Conservation (phyloP, 768 basidiomycete genomes). For the Pleurotus ostreatus region DNA sequence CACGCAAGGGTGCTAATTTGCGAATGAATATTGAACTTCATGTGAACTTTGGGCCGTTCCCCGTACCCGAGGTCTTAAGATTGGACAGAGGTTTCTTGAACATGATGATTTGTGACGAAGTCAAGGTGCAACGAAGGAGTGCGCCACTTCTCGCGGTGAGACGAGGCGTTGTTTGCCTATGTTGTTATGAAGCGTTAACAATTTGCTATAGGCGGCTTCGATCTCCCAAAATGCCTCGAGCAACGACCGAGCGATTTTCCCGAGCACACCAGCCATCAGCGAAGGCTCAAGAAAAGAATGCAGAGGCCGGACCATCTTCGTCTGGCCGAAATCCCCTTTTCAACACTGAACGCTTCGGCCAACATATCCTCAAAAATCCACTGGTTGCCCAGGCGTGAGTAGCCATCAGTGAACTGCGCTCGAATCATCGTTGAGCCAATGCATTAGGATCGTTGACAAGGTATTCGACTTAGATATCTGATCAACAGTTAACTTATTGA, state of each 20-base stretch:
- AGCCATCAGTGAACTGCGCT: conserved; percentile 11
- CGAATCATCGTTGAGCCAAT: conserved; percentile 3
- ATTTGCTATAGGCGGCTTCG: no score
- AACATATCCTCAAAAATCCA: conserved; percentile 87
- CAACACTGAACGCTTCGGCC: conserved; percentile 93
- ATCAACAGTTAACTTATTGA: not conserved
- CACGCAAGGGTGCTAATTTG: conserved; percentile 56
- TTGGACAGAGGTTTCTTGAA: conserved; percentile 76
- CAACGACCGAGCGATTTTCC: conserved; percentile 70
- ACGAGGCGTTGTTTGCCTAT: not conserved
- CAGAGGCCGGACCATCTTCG: conserved; percentile 33
- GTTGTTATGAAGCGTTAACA: not conserved
- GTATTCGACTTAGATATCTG: conserved; percentile 19
- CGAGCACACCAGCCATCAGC: conserved; percentile 62
- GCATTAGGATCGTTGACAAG: conserved; percentile 58
- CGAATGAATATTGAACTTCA: not conserved
- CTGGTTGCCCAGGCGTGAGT: conserved; percentile 5
- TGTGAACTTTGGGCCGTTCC: not conserved
- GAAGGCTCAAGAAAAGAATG: conserved; percentile 46
- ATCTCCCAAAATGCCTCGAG: conserved; percentile 61
- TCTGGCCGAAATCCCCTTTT: conserved; percentile 81
- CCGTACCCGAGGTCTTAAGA: conserved; percentile 53
- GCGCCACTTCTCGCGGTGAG: not conserved
- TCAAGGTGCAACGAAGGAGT: conserved; percentile 25
- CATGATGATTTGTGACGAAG: conserved; percentile 35